Evolutionary conservation across 2,329 filamentous ascomycete genomes (phyloP).

Genomic region (Pyrenochaeta sp.): DNA sequence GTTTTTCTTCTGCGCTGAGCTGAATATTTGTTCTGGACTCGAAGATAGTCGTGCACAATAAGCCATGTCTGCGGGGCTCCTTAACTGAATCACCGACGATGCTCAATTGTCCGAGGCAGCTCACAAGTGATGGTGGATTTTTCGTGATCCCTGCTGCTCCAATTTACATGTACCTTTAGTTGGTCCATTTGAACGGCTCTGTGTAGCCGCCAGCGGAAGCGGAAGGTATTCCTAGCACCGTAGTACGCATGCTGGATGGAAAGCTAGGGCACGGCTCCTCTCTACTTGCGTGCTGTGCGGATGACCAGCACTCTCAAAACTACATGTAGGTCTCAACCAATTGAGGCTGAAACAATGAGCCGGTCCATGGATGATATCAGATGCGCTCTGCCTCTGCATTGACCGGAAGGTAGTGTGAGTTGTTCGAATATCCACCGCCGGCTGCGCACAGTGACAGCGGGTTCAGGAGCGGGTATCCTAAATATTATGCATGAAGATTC

Average conservation of each 20-base stretch:
- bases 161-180: slow-evolving; percentile 18
- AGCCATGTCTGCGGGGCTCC: background rate
- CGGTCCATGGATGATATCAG: slow-evolving; percentile 5
- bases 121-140: slow-evolving; percentile 1
- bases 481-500: slow-evolving; percentile 16
- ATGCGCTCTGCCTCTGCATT: slow-evolving; percentile 15
- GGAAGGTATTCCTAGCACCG: slow-evolving; percentile 11
- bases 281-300: slow-evolving; percentile 16
- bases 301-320: slow-evolving; percentile 23
- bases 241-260: slow-evolving; percentile 6
- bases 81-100: background rate
- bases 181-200: slow-evolving; percentile 25
- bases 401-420: slow-evolving; percentile 30
- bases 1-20: background rate
- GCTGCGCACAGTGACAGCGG: slow-evolving; percentile 31
- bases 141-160: slow-evolving; percentile 3
- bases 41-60: slow-evolving; percentile 2
- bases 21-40: slow-evolving; percentile 4
- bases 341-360: background rate
- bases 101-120: slow-evolving; percentile 1
- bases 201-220: slow-evolving; percentile 37
- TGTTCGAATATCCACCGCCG: slow-evolving; percentile 43
- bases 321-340: slow-evolving; percentile 13
- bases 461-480: slow-evolving; percentile 16
- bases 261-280: slow-evolving; percentile 14